These are phyloP conservation scores for Talaromyces rugulosus DNA, from an alignment of 2,329 filamentous ascomycete genomes.

Conservation along the genomic window DNA sequence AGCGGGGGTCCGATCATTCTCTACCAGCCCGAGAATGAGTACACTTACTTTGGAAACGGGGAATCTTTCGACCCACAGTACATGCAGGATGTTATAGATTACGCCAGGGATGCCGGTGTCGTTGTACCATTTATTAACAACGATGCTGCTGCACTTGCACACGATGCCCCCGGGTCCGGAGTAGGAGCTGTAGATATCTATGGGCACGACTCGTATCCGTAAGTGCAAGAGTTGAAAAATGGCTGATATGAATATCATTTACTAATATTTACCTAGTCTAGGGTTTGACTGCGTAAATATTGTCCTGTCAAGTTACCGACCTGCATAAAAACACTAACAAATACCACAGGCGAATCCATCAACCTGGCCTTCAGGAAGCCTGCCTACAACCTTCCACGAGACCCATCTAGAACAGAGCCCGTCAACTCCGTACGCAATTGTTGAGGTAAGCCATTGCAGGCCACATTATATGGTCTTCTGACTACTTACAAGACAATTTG, in stretches of 20 bases:
- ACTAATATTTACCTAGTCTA: conserved; percentile 20
- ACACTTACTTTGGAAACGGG: conserved; percentile 50
- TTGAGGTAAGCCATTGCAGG: conserved; percentile 44
- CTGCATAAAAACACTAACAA: conserved; percentile 9
- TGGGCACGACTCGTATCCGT: conserved; percentile 61
- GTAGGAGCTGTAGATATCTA: conserved; percentile 60
- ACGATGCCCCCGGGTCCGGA: conserved; percentile 62
- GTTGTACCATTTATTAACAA: conserved; percentile 73
- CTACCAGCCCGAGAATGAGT: conserved; percentile 79
- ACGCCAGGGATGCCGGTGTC: conserved; percentile 64
- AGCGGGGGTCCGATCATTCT: conserved; percentile 77
- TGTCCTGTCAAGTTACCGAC: background rate
- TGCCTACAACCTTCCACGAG: conserved; percentile 55
- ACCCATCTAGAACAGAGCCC: conserved; percentile 60
- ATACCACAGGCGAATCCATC: conserved; percentile 48
- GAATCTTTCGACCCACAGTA: conserved; percentile 63
- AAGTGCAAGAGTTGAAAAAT: conserved; percentile 13
- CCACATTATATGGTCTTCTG: background rate
- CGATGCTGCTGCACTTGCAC: conserved; percentile 58
- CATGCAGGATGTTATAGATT: conserved; percentile 66
- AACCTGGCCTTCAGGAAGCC: conserved; percentile 53
- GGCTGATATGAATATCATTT: background rate
- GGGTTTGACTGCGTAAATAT: conserved; percentile 38
- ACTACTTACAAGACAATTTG: conserved; percentile 5
- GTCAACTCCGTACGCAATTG: conserved; percentile 60